Base-by-base conservation (phyloP, 2,329 filamentous ascomycete genomes). In the Blastomyces gilchristii region DNA sequence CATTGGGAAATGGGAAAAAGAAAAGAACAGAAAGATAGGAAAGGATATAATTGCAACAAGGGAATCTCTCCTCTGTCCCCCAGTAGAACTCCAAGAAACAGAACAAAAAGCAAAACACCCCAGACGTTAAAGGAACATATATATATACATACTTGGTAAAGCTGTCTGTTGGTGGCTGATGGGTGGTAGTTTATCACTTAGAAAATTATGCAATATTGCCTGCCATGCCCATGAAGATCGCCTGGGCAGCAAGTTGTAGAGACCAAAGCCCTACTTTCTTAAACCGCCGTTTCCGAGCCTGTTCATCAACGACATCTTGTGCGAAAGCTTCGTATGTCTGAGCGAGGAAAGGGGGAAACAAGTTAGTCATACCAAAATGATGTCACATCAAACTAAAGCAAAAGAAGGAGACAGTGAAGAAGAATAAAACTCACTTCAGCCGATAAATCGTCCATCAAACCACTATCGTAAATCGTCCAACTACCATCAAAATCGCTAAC, bases 231-330 rank as follows among this genome's bases (percentile, higher is more conserved):
- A 97, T 88, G 72, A 97, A 94, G 45, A 99, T 83, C 2, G 93
- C 94, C 73, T 99, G 94, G 8, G 93, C 89, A 7, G 93, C 90
- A 63, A 99, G 80, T 69, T 93, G 92, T 63, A 97, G 81, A 2
- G 91, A 96, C 94, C 94, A 99, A 70, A 97, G 87, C 41, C 94
- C 94, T 37, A 96, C 94, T 77, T 97, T 96, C 75, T 92, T 96
- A 73, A 99, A 88, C 54, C 94, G 83, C 60, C 93, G 83, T 68
- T 91, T 88, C 61, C 91, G 86, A 68, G 88, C 90, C 74, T 96
- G 88, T 69, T 94, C 89, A 76, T 97, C 89, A 66, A 91, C 87
- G 41, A 99, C 91, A 74, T 97, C 91, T 66, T 86, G 85, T 47
- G 91, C 91, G 76, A 99, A 97, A 0, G 94, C 94, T 69, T 93